Base-by-base conservation (phyloP, 768 basidiomycete species). In the Amylocystis lapponica region DNA sequence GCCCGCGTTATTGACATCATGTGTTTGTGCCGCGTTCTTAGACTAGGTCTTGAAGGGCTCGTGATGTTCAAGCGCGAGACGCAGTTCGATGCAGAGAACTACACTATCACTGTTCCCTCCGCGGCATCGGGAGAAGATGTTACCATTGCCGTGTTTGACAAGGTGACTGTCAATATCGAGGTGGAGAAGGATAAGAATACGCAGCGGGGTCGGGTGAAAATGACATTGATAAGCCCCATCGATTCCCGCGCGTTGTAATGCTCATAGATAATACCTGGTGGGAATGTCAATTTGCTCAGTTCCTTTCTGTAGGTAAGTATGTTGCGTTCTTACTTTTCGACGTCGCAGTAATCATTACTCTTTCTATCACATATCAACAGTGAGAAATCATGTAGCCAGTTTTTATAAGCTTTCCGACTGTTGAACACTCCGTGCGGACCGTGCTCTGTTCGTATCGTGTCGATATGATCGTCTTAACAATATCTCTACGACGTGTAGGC, bases 151-250 rank as follows among this genome's bases (percentile, higher is more conserved):
- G 90, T 97, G 19, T 97, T 99, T 58, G 93, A 96, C 68, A 92
- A 93, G 64, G 89, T 97, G 35, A 73, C 64, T 23, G 94, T 98
- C n/a, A 75, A 79, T 51, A 86, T 99, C 31, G 79, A 83, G 46
- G 89, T 98, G 5, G 93, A 95, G 63, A 96, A 92, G 71, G 95
- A 96, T 57, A 85, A 76, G 57, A 94, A 93, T 51, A 96, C 93
- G 14, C 90, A 94, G 57, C 70, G 92, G 47, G 91, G 89, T 9
- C 81, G 81, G 49, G 91, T 95, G 6, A 89, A 83, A 66, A 90
- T 90, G 88, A 77, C 74, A 5, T 70, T 92, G 22, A 69, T 81
- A 10, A 66, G 74, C 39, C 87, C 86, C 5, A 66, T 87, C 17
- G 78, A 87, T 64, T 74, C 76, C 5, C 57, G 50, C 12, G 54